Percentiles rank a stretch among this genome's conserved stretches.
These are phyloP conservation scores for Jackrogersella minutella DNA, from an alignment of 495 filamentous ascomycete genomes.

Conservation along the genomic window DNA sequence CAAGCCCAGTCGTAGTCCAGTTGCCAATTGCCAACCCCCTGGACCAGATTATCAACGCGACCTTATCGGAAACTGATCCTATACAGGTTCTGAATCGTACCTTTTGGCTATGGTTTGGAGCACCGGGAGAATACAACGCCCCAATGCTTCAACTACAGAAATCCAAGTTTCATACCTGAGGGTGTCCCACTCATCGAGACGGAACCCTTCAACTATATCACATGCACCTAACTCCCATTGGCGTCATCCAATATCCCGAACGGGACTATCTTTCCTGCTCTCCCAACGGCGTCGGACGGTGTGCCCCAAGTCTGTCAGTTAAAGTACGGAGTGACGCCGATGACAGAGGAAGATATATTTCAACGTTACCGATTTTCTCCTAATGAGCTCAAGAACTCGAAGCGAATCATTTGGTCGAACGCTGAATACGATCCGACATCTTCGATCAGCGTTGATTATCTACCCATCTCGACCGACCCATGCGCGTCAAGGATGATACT, in stretches of 20 bases:
- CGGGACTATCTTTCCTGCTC: slow-evolving; percentile 6
- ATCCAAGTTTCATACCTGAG: neutral
- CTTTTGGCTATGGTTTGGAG: slow-evolving; percentile 15
- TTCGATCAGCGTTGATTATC: slow-evolving; percentile 16
- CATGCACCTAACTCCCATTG: slow-evolving; percentile 7
- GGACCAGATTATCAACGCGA: neutral
- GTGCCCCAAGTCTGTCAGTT: slow-evolving; percentile 2
- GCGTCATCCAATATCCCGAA: slow-evolving; percentile 6
- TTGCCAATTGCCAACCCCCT: neutral
- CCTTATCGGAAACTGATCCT: neutral
- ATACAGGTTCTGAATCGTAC: slow-evolving; percentile 4
- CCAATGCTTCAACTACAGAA: slow-evolving; percentile 8
- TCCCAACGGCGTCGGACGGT: neutral
- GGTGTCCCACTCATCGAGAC: slow-evolving; percentile 6
- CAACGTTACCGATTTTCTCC: slow-evolving; percentile 13
- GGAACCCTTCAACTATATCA: slow-evolving; percentile 6
- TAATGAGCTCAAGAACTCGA: slow-evolving; percentile 12
- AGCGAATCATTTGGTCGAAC: slow-evolving; percentile 22
- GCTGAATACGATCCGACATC: slow-evolving; percentile 11
- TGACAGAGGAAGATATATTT: slow-evolving; percentile 14
- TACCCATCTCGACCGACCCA: neutral
- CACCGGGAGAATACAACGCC: neutral
- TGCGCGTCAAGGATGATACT: slow-evolving; percentile 23
- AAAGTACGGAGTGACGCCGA: slow-evolving; percentile 1
- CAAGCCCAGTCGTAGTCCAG: neutral